A percentile compares a stretch with the other conserved stretches of the same genome.
Conservation (phyloP, 768 basidiomycete species). For the Cystobasidiopsis lactophilus region DNA sequence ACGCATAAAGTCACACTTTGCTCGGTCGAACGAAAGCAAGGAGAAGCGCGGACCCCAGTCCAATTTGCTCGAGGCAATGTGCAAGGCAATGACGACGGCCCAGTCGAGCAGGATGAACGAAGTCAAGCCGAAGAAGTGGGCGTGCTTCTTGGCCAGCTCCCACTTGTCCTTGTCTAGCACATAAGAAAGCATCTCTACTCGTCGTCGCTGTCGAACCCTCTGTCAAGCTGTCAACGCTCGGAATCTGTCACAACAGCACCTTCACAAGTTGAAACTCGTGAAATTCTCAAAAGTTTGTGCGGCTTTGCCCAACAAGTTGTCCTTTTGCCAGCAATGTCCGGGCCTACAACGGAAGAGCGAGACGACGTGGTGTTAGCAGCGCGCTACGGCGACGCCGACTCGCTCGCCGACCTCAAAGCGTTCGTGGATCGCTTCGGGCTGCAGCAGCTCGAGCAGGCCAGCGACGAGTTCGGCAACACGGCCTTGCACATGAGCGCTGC, state of each 20-base stretch:
- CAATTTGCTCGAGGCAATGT: not conserved
- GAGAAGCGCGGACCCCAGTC: not conserved
- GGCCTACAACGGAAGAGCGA: constrained; percentile 18
- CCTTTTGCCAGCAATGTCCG: no score
- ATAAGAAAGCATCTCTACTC: no score
- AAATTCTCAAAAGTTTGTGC: no score
- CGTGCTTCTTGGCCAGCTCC: not conserved
- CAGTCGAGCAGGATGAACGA: not conserved
- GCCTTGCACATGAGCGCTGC: constrained; percentile 20
- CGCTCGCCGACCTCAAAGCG: constrained; percentile 14
- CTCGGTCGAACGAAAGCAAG: no score
- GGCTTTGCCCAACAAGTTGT: no score
- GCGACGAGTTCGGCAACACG: constrained; percentile 20
- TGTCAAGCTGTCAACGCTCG: no score
- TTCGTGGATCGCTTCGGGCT: constrained; percentile 16
- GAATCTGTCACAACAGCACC: no score
- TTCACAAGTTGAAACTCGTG: no score
- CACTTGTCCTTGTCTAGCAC: not conserved
- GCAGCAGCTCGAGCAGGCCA: constrained; percentile 9
- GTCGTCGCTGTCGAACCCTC: no score
- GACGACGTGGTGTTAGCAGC: constrained; percentile 19
- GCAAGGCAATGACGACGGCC: not conserved
- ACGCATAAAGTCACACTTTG: no score
- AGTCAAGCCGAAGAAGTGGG: not conserved
- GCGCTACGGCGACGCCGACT: constrained; percentile 20